Conservation (phyloP, 768 basidiomycete species). For the Gloeophyllum trabeum region DNA sequence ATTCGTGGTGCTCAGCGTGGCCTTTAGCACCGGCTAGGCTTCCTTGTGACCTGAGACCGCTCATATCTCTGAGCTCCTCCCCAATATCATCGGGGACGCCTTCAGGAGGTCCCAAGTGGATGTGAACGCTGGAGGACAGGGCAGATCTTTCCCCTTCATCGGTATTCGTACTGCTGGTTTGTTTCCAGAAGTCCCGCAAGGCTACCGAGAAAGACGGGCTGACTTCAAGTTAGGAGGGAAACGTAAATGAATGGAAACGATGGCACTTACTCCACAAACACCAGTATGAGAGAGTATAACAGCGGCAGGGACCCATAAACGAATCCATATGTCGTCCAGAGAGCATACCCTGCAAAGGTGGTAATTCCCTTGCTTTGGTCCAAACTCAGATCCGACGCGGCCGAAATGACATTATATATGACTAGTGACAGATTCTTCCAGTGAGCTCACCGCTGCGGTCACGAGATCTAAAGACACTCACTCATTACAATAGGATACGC, state of each 20-base stretch:
- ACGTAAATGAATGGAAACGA: background rate
- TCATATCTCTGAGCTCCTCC: no score
- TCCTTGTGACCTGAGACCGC: no score
- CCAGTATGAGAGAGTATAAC: background rate
- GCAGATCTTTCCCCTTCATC: no score
- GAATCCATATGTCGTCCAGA: background rate
- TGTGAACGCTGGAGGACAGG: no score
- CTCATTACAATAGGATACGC: background rate
- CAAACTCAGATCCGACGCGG: background rate
- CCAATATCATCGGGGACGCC: no score
- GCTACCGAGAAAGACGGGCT: background rate
- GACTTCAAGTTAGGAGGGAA: background rate
- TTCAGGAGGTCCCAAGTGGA: no score
- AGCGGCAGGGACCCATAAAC: background rate
- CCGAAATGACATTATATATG: background rate
- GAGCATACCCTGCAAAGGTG: background rate
- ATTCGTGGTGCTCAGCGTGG: no score
- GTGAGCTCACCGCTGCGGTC: background rate
- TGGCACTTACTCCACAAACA: background rate
- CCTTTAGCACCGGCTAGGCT: no score
- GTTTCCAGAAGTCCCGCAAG: background rate
- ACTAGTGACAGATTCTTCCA: background rate
- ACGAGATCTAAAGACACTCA: background rate
- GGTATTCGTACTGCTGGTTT: background rate
- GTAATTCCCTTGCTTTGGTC: background rate